These are phyloP conservation scores for Priceomyces medius DNA, from an alignment of 805 yeast genomes.

Conservation along the genomic window DNA sequence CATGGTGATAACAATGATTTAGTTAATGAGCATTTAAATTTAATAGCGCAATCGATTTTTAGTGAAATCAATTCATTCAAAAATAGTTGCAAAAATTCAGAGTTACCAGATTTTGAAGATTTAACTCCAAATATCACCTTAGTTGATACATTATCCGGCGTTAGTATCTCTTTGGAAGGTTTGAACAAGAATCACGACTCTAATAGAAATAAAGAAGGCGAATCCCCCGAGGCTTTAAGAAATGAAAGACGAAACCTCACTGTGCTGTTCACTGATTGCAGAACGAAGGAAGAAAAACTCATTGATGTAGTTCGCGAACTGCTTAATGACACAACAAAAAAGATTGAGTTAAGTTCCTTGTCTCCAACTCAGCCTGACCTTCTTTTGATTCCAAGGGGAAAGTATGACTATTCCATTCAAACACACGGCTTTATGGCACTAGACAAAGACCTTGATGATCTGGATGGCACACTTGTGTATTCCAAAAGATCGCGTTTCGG, in stretches of 20 bases:
- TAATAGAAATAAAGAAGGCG: constrained; percentile 4
- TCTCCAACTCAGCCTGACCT: constrained; percentile 17
- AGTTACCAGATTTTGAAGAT: constrained; percentile 9
- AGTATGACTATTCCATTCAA: constrained; percentile 3
- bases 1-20: constrained; percentile 2
- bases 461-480: constrained; percentile 10
- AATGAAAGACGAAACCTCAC: constrained; percentile 10
- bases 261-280: constrained; percentile 18
- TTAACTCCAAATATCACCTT: constrained; percentile 16
- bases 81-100: constrained; percentile 11
- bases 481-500: constrained; percentile 15
- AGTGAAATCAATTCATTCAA: constrained; percentile 19
- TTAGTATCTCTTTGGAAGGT: not conserved
- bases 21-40: constrained; percentile 10
- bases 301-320: constrained; percentile 1
- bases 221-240: constrained; percentile 4
- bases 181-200: not conserved
- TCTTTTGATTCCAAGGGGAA: constrained; percentile 11
- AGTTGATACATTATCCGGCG: constrained; percentile 10
- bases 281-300: constrained; percentile 10
- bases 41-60: constrained; percentile 16
- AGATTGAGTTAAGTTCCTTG: too few relatives aligned
- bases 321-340: not conserved
- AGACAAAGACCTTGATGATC: constrained; percentile 1
- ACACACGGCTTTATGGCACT: constrained; percentile 12